Base-by-base conservation (phyloP, 2,329 filamentous ascomycete species). In the Arthrobotrys pseudoclavata region DNA sequence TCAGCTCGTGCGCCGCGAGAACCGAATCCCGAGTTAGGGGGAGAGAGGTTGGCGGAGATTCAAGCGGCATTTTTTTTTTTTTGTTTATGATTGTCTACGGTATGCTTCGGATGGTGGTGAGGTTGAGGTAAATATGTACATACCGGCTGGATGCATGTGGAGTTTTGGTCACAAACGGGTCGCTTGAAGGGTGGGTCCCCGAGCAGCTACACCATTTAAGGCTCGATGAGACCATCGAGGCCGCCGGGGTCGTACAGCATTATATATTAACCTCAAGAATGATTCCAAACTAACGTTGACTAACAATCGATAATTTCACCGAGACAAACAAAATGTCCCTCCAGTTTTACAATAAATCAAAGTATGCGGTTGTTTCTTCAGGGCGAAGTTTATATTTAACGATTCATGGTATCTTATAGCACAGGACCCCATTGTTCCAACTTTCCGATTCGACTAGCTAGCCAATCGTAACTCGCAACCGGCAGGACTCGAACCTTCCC, bases 1-100 rank as follows among this genome's bases (percentile, higher is more conserved):
- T 93, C 62, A 93, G 87, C 55, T 86, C 84, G 85, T 93, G 91
- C 3, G 95, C 95, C 24, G 86, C 86, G 64, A 89, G 82, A 42
- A 98, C 90, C 13, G 92, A 94, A 63, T 86, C 84, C 53, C 92
- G 90, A 18, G 89, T 93, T 22, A 97, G 87, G 2, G 91, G 91
- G 4, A 86, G 88, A 62, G 86, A 34, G 12, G 57, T 20, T 3
- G 20, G 18, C 13, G 66, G 66, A 1, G 63, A 12, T 53, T 62
- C 37, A 9, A 63, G 37, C 13, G 31, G 9, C 48, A 84, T 50
- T 42, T 5, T 13, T 53, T 29, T 29, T 29, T 5, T 37, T 12
- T 34, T 22, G 18, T 20, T n/a, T 45, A 20, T 20, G 20, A 12
- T 3, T 15, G 37, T 12, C 37, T 40, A 15, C 15, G 37, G 15